Base-by-base conservation (phyloP, 2,329 filamentous ascomycete species). In the Stachybotrys echinatus region DNA sequence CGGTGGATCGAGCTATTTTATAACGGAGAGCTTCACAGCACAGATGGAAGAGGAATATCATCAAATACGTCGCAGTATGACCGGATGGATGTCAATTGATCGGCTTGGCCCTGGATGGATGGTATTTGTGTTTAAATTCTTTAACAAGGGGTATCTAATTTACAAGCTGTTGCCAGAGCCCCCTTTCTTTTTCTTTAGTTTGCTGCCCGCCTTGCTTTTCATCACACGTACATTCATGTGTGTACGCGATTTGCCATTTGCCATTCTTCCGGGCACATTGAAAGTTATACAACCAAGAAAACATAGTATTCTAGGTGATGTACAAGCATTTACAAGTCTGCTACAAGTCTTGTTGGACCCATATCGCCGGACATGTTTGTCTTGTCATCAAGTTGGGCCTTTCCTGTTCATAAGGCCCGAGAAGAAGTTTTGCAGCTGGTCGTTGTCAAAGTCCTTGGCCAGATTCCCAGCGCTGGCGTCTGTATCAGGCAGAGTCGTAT, bases 341-440 rank as follows among this genome's bases (percentile, higher is more conserved):
- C 27, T 34, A 14, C 27, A 34, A 14, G 27, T 8, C 10, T 34
- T 34, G 27, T 3, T 14, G 14, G 27, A 34, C 10, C 27, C 5
- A 34, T 14, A 34, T 34, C 5, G 27, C 5, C 27, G 3, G 27
- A 14, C 27, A 14, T 34, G 14, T 34, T 34, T 8, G 27, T 14
- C 14, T 34, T 14, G 27, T 34, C 27, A 10, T 34, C 14, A 34
- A 34, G 27, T 14, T 10, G 27, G 27, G 5, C 56, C 63, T 47
- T 77, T 76, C 54, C 76, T 73, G 57, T 81, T 81, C 78, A 83
- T 82, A 53, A 84, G 63, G 31, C 75, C 77, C 50, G 74, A 74
- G 58, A 84, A 84, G 66, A 84, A 84, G 54, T 74, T 79, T 55
- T 81, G 75, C 48, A 83, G 65, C 56, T 80, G 77, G 53, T 81